phyloP scores from a whole-genome alignment of 2,329 filamentous ascomycete genomes.

The Pestalotiopsis sp. region DNA sequence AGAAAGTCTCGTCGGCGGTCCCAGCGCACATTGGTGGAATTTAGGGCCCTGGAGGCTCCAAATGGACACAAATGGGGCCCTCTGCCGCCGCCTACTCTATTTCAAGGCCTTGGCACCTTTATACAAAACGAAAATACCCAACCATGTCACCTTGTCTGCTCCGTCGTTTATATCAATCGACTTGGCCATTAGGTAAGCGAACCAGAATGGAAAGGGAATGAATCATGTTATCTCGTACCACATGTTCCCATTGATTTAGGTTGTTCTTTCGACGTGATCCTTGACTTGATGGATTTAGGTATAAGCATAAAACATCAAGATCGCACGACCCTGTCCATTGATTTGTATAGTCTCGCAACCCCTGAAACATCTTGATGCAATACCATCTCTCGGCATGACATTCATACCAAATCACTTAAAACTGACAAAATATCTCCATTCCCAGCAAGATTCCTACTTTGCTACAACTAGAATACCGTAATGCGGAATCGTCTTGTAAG shows the following conservation, averaged over 20 bases:
- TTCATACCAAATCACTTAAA: too few relatives aligned
- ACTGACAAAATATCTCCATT: neutral
- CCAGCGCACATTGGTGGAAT: conserved; percentile 10
- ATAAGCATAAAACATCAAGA: too few relatives aligned
- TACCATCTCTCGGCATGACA: too few relatives aligned
- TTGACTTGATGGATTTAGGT: neutral
- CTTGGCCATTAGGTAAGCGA: neutral
- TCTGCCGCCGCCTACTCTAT: conserved; percentile 3
- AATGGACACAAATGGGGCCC: neutral
- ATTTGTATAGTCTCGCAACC: too few relatives aligned
- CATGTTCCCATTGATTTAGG: neutral
- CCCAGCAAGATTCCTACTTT: neutral
- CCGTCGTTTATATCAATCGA: too few relatives aligned
- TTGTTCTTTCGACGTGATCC: neutral
- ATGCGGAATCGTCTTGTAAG: neutral
- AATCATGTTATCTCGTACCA: neutral
- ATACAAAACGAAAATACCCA: neutral
- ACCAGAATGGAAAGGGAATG: neutral
- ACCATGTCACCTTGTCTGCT: neutral
- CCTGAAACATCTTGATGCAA: too few relatives aligned
- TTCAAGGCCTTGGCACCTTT: neutral
- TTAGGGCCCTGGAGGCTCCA: neutral
- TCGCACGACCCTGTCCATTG: too few relatives aligned
- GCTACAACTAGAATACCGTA: conserved; percentile 1
- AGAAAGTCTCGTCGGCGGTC: neutral